These are phyloP conservation scores for Paxillus rubicundulus DNA, from an alignment of 768 basidiomycete genomes.

Conservation along the genomic window DNA sequence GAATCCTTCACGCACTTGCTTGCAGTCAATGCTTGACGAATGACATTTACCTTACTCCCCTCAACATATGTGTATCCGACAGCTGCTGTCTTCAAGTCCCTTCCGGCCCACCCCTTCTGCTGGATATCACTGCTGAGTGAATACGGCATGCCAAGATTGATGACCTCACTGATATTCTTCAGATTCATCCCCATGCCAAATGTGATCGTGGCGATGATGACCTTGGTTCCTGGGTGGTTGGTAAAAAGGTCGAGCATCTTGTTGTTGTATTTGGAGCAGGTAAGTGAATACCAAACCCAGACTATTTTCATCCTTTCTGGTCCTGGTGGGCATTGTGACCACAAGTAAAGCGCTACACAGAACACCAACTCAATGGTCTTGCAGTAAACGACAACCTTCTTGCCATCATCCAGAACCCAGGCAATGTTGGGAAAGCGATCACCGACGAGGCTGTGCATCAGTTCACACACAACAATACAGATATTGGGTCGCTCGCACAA, in stretches of 20 bases:
- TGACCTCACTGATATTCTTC: neutral
- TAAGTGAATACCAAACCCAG: slow-evolving; percentile 11
- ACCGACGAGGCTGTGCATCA: neutral
- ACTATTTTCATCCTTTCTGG: neutral
- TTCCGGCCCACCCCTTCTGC: slow-evolving; percentile 8
- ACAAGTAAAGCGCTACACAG: slow-evolving; percentile 9
- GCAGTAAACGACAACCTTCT: slow-evolving; percentile 12
- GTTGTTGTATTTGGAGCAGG: slow-evolving; percentile 6
- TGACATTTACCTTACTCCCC: neutral
- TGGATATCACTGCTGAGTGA: slow-evolving; percentile 6
- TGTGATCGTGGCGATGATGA: slow-evolving; percentile 12
- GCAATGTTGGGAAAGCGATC: neutral
- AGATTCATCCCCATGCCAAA: slow-evolving; percentile 15
- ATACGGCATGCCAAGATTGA: slow-evolving; percentile 4
- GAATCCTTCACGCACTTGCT: neutral
- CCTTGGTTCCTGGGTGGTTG: slow-evolving; percentile 4
- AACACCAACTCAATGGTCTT: slow-evolving; percentile 10
- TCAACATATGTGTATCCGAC: slow-evolving; percentile 7
- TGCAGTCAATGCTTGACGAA: neutral
- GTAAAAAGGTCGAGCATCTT: slow-evolving; percentile 7
- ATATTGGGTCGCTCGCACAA: slow-evolving; percentile 1
- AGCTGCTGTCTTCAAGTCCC: neutral
- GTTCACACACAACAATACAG: neutral
- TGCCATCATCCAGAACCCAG: neutral
- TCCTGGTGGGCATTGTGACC: slow-evolving; percentile 2